These are phyloP conservation scores for Starmerella vaccinii DNA, from an alignment of 805 yeast genomes.

Conservation along the genomic window DNA sequence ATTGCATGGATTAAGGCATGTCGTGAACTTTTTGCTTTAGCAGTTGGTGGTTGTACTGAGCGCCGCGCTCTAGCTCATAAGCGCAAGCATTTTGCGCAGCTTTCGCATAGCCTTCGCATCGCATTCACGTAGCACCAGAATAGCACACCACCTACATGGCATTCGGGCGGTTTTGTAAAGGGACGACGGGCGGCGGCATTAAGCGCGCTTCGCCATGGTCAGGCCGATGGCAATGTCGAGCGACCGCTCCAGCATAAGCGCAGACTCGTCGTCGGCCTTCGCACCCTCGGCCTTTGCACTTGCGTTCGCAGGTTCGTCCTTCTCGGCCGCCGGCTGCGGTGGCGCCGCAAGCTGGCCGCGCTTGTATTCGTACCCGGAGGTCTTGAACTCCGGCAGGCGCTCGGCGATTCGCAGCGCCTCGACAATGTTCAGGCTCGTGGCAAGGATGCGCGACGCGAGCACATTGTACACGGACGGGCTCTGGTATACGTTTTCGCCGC, in stretches of 20 bases:
- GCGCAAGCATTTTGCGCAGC: no score
- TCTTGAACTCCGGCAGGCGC: conserved; percentile 44
- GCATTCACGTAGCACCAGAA: no score
- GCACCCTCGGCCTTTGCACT: not conserved
- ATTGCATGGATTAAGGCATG: no score
- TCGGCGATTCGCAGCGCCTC: conserved; percentile 41
- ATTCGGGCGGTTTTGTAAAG: no score
- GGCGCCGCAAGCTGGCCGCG: not conserved
- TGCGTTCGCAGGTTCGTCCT: not conserved
- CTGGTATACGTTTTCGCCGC: conserved; percentile 88
- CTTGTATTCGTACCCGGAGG: conserved; percentile 48
- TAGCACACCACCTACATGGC: no score
- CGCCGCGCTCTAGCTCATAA: no score
- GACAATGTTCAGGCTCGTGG: conserved; percentile 38
- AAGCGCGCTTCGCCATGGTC: not conserved
- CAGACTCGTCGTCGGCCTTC: not conserved
- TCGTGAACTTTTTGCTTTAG: no score
- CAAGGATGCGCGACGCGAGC: conserved; percentile 56
- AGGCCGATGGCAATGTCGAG: conserved; percentile 6
- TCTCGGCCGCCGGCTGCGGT: not conserved
- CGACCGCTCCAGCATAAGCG: conserved; percentile 4
- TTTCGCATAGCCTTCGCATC: no score
- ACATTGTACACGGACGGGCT: conserved; percentile 70
- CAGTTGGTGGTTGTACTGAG: no score
- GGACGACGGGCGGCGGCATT: not conserved